Percentiles rank a stretch among this genome's conserved stretches.
phyloP scores from a whole-genome alignment of 208 protist genomes.

The Trypanosoma platydactyli region DNA sequence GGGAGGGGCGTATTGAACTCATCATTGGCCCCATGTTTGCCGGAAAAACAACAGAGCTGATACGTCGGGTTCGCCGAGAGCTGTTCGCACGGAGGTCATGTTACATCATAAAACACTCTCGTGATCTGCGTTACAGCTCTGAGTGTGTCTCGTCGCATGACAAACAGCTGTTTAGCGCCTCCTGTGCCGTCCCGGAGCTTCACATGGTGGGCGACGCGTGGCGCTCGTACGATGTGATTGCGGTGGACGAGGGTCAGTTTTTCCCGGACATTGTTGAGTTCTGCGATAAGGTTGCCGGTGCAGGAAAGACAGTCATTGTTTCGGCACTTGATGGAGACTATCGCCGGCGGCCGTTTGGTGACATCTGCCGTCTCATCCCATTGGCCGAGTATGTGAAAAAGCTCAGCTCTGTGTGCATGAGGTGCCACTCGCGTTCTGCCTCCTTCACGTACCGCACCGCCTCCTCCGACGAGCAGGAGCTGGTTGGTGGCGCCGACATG shows the following conservation, averaged over 20 bases:
- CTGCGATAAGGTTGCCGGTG: constrained; percentile 75
- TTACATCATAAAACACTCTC: constrained; percentile 92
- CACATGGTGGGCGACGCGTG: constrained; percentile 59
- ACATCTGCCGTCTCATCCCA: constrained; percentile 86
- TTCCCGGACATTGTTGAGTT: constrained; percentile 94
- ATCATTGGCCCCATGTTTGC: constrained; percentile 96
- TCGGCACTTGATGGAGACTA: constrained; percentile 94
- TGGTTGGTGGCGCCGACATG: constrained; percentile 94
- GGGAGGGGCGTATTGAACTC: constrained; percentile 80
- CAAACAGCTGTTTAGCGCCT: constrained; percentile 51
- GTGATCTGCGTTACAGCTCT: constrained; percentile 87
- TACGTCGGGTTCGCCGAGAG: constrained; percentile 87
- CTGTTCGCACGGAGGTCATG: constrained; percentile 72
- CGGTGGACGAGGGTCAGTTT: constrained; percentile 93
- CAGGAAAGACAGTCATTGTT: constrained; percentile 93
- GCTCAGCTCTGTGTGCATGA: constrained; percentile 91
- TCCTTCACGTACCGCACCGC: constrained; percentile 88
- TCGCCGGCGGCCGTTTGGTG: constrained; percentile 85
- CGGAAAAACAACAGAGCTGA: constrained; percentile 95
- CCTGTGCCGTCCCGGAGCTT: constrained; percentile 60
- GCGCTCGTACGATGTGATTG: constrained; percentile 86
- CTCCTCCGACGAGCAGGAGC: constrained; percentile 53
- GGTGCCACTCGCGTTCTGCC: constrained; percentile 76
- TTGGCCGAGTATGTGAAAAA: constrained; percentile 90
- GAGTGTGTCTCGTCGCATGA: constrained; percentile 87